These are phyloP conservation scores for Sporothrix inflata DNA, from an alignment of 2,329 filamentous ascomycete species.

Conservation along the genomic window DNA sequence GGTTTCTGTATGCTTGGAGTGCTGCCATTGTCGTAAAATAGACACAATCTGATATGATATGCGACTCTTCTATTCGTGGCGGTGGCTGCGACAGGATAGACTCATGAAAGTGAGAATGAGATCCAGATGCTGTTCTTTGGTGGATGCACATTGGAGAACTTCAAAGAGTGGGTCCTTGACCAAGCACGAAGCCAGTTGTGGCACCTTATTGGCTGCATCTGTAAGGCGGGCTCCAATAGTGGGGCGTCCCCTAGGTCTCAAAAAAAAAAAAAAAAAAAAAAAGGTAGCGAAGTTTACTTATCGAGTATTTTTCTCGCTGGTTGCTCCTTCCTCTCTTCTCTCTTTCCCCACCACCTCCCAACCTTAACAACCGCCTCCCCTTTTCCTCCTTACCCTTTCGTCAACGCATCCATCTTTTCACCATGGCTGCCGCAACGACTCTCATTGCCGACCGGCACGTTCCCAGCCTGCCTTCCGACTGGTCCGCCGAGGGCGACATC, in stretches of 20 bases:
- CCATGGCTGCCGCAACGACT: conserved; percentile 65
- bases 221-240: conserved; percentile 13
- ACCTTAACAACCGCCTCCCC: not conserved
- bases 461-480: conserved; percentile 76
- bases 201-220: conserved; percentile 1
- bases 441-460: conserved; percentile 68
- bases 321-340: conserved; percentile 5
- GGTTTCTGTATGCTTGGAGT: conserved; percentile 74
- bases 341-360: not conserved
- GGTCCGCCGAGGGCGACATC: conserved; percentile 90
- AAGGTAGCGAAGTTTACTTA: not conserved
- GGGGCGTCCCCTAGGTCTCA: conserved; percentile 16
- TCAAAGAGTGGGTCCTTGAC: not conserved
- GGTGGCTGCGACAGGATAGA: not conserved
- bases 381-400: conserved; percentile 31
- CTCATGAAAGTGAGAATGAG: not conserved
- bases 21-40: conserved; percentile 47
- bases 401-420: conserved; percentile 17
- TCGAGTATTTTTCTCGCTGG: conserved; percentile 2
- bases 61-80: not conserved
- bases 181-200: not conserved
- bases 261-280: conserved; percentile 15
- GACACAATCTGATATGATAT: not conserved
- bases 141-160: not conserved
- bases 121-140: not conserved